Base-by-base conservation (phyloP, 1,284 basidiomycete species). In the Sphaerobolus stellatus region DNA sequence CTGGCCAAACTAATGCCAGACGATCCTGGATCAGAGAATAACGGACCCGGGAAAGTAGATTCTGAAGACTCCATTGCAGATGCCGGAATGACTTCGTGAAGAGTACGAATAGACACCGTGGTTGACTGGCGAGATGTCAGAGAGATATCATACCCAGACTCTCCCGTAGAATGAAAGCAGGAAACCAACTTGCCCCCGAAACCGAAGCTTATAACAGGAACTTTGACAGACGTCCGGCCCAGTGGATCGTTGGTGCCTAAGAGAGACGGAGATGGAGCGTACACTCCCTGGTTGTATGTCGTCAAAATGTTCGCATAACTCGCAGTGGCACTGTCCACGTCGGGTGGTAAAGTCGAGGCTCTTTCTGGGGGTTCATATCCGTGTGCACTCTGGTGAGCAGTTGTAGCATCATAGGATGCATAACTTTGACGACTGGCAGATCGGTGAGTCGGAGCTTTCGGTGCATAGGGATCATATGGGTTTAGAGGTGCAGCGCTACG, bases 111-210 rank as follows among this genome's bases (percentile, higher is more conserved):
- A 59, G 82, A 79, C 25, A 96, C 71, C 43, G 84, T 82, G 2
- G 88, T 83, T 41, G 84, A 80, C 61, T 83, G 80, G 58, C 88
- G 81, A 18, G 86, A 81, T 4, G 85, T 81, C 29, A 93, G 75
- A 1, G 90, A 86, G 38, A 90, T 84, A 65, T 91, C 88, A 62
- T 90, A 87, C 20, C 87, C 85, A 64, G 88, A 69, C 22, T 80
- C 79, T 2, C 81, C 75, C 13, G 83, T 77, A 8, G 82, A 83
- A 55, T 94, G 92, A 75, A 95, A 95, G 66, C 89, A 93, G 6
- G 90, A 88, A 11, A 95, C 79, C 48, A 96, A 64, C 63, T 87
- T 88, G 13, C 94, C 94, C 27, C 92, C 92, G 65, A 94, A 94
- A 1, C 94, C 94, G 63, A 97, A 96, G 57, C 82, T 87, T 52